phyloP scores from a whole-genome alignment of 2,329 filamentous ascomycete genomes.

The Pseudogymnoascus pannorum region DNA sequence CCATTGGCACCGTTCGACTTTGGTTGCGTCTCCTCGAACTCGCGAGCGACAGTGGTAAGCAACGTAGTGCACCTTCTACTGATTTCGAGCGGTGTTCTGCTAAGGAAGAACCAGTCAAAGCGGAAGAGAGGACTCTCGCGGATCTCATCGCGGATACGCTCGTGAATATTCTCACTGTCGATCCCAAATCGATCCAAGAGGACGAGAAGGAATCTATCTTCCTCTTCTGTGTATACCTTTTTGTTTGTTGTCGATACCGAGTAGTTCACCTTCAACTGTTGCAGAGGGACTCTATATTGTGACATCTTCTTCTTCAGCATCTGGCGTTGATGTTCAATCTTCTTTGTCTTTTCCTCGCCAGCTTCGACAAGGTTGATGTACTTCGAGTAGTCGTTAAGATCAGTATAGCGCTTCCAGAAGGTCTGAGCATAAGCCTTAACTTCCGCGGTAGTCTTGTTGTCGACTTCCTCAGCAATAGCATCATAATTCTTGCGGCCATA shows the following conservation, averaged over 20 bases:
- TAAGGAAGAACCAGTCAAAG: conserved; percentile 99
- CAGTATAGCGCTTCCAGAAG: conserved; percentile 92
- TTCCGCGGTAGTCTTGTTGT: conserved; percentile 79
- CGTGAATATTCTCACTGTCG: conserved; percentile 83
- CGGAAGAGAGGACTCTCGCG: conserved; percentile 90
- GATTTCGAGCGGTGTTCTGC: conserved; percentile 86
- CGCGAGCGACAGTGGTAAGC: conserved; percentile 86
- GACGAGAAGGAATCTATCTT: conserved; percentile 90
- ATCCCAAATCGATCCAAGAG: conserved; percentile 88
- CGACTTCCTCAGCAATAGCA: conserved; percentile 79
- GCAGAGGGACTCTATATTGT: conserved; percentile 92
- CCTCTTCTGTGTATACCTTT: conserved; percentile 98
- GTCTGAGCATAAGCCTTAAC: conserved; percentile 88
- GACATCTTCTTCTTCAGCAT: conserved; percentile 92
- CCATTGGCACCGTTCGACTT: conserved; percentile 54
- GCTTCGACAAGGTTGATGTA: conserved; percentile 84
- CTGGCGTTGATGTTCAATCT: conserved; percentile 86
- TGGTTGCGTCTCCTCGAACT: conserved; percentile 63
- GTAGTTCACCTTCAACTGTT: conserved; percentile 98
- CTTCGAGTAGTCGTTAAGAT: conserved; percentile 84
- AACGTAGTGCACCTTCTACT: conserved; percentile 88
- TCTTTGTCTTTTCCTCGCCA: conserved; percentile 81
- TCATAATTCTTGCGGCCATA: conserved; percentile 83
- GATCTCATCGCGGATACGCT: conserved; percentile 95
- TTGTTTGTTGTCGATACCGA: conserved; percentile 99